Evolutionary conservation across 176 grass and related monocot species (phyloP).

Genomic region (Bromus sterilis): DNA sequence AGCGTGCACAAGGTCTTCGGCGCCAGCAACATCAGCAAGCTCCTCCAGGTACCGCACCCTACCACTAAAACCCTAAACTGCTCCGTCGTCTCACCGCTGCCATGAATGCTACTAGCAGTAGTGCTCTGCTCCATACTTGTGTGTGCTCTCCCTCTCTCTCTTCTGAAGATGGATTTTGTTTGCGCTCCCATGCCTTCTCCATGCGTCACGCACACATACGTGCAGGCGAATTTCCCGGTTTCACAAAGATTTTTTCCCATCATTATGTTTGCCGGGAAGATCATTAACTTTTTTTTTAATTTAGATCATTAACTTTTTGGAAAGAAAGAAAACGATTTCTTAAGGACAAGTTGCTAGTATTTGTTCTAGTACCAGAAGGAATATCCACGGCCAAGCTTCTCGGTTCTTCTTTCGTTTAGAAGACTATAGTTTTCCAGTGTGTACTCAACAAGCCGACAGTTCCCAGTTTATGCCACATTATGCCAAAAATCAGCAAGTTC

Average conservation of each 20-base stretch:
- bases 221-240: not conserved
- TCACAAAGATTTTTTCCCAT: too few relatives aligned
- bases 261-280: too few relatives aligned
- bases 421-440: not conserved
- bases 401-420: not conserved
- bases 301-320: too few relatives aligned
- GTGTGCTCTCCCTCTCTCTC: not conserved
- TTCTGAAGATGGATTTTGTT: not conserved
- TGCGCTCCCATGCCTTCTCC: not conserved
- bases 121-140: not conserved
- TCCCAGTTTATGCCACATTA: not conserved
- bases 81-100: too few relatives aligned
- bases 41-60: slow-evolving; percentile 78
- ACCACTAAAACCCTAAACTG: too few relatives aligned
- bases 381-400: too few relatives aligned
- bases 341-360: not conserved
- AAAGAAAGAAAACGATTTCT: not conserved
- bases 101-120: not conserved
- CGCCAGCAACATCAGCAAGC: slow-evolving; percentile 96
- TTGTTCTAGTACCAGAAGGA: too few relatives aligned
- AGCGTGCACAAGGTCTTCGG: slow-evolving; percentile 87
- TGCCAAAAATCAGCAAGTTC: not conserved
- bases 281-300: too few relatives aligned
- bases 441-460: not conserved
- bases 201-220: not conserved